Evolutionary conservation across 805 yeast genomes (phyloP), one percentile per base, ranked within the genome.

Genomic region (Kurtzmaniella fragi): DNA sequence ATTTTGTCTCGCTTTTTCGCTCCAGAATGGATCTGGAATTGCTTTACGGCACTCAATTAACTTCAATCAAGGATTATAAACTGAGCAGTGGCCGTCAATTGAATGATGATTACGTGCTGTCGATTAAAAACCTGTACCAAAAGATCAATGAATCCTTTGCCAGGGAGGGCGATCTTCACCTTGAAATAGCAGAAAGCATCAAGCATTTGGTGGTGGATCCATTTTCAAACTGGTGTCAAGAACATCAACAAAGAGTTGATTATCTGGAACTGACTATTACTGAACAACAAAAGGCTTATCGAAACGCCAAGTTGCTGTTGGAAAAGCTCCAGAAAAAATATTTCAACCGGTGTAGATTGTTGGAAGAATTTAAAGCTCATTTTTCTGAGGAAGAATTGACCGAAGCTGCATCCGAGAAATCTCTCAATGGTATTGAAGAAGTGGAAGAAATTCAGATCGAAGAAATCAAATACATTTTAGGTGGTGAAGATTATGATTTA

Each of bases 1-100:
- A 84, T 54, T 80, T 82, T 46, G 67, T 84, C 12, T 73, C 72
- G 15, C 58, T 86, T 32, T 84, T 85, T 52, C 71, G 77, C 25
- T 73, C 80, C 14, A 62, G 93, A 45, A 83, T 84, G 76, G 89
- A 82, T 13, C 77, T 75, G 55, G 95, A 87, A 54, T 71, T 70
- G 15, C 57, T 67, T 1, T 84, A 83, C 49, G 95, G 95, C 2
- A 59, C 62, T 25, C 73, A 72, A 33, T 62, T 87, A 34, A 58
- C 62, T 28, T 61, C 65, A 2, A 55, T 76, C 9, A 61, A 66
- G 28, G 59, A 63, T 11, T 56, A 62, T 29, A 54, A 53, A 16
- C 70, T 80, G 32, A 61, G 70, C 49, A 75, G 68, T 37, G 57
- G 66, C 42, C 47, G 73, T 15, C 61, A 57, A 38, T 15, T 13